These are phyloP conservation scores for Globisporangium yorkense DNA, from an alignment of 352 stramenopile genomes.

Conservation along the genomic window DNA sequence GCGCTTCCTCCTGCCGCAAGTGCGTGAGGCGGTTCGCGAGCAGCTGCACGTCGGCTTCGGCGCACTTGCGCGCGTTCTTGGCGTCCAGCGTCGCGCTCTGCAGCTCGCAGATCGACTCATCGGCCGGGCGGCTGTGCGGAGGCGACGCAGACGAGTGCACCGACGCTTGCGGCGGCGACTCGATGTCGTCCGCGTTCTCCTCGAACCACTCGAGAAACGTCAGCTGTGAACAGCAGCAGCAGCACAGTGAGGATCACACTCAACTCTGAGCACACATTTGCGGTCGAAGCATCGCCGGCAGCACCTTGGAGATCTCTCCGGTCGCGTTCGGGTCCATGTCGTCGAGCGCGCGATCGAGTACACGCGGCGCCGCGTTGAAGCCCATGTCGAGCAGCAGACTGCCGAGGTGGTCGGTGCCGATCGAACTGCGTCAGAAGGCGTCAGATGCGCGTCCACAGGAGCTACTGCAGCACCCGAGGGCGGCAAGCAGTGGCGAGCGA, in stretches of 20 bases:
- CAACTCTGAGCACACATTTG: background rate
- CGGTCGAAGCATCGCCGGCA: background rate
- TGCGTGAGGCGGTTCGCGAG: conserved; percentile 61
- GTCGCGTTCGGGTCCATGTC: conserved; percentile 66
- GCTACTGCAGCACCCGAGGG: background rate
- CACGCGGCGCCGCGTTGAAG: conserved; percentile 42
- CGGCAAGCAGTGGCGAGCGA: background rate
- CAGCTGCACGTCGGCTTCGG: conserved; percentile 48
- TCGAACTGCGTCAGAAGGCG: conserved; percentile 16
- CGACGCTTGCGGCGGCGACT: conserved; percentile 7
- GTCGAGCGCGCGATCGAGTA: conserved; percentile 53
- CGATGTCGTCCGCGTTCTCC: conserved; percentile 56
- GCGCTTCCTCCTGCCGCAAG: conserved; percentile 47
- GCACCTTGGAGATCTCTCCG: conserved; percentile 53
- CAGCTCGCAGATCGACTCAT: conserved; percentile 28
- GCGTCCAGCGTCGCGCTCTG: conserved; percentile 58
- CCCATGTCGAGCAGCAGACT: conserved; percentile 67
- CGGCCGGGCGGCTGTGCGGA: conserved; percentile 8
- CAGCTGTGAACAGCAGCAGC: conserved; percentile 15
- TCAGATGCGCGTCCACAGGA: background rate
- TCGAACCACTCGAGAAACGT: conserved; percentile 75
- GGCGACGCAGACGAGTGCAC: background rate
- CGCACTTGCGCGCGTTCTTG: conserved; percentile 51
- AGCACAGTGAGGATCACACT: background rate
- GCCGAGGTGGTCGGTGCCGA: conserved; percentile 55